Percentiles rank a stretch among this genome's conserved stretches.
phyloP scores from a whole-genome alignment of 2,329 filamentous ascomycete genomes.

The Penicillium sp. region DNA sequence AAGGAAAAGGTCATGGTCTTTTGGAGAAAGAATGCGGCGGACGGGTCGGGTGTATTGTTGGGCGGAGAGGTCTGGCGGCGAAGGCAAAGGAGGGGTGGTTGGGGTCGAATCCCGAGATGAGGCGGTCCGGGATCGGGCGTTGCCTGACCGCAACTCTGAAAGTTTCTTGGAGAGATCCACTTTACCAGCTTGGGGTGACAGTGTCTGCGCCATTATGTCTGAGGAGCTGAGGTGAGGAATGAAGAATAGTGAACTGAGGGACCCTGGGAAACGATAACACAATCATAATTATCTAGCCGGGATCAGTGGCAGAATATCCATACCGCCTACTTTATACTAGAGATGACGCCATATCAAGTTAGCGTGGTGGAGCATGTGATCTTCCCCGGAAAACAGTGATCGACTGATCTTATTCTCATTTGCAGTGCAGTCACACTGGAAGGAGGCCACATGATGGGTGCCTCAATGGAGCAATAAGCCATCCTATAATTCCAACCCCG shows the following conservation, averaged over 20 bases:
- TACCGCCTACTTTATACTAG: constrained; percentile 11
- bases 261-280: constrained; percentile 1
- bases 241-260: constrained; percentile 3
- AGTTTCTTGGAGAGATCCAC: constrained; percentile 45
- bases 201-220: constrained; percentile 11
- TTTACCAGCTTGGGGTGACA: constrained; percentile 21
- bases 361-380: constrained; percentile 19
- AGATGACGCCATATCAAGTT: constrained; percentile 6
- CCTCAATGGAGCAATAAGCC: neutral
- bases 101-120: constrained; percentile 60
- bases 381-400: constrained; percentile 18
- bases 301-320: neutral
- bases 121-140: constrained; percentile 31
- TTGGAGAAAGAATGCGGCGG: constrained; percentile 75
- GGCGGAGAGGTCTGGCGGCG: constrained; percentile 62
- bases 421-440: constrained; percentile 8
- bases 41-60: constrained; percentile 67
- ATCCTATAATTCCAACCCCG: neutral
- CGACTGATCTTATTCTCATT: constrained; percentile 6
- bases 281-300: neutral
- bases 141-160: constrained; percentile 34
- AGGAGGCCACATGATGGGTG: constrained; percentile 7
- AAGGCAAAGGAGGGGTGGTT: constrained; percentile 70
- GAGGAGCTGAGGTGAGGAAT: constrained; percentile 2
- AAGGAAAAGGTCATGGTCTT: constrained; percentile 80